Conservation (phyloP, 1,139 yeast genomes). For the Geotrichum fermentans region DNA sequence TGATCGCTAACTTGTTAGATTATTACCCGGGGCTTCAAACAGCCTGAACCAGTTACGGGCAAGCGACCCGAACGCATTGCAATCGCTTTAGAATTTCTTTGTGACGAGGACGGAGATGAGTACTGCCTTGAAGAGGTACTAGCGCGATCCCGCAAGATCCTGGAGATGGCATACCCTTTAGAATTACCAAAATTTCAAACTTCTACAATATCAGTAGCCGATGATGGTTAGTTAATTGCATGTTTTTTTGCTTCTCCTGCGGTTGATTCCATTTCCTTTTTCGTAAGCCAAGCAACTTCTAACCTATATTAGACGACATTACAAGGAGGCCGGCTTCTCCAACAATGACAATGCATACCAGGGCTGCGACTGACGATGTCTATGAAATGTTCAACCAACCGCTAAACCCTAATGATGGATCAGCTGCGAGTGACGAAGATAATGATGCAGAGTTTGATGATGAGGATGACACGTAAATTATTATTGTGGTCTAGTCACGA, state of each 20-base stretch:
- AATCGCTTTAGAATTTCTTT: slow-evolving; percentile 47
- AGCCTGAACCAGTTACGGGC: slow-evolving; percentile 22
- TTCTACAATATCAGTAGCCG: slow-evolving; percentile 28
- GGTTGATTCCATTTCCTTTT: not conserved
- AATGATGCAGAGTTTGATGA: slow-evolving; percentile 1
- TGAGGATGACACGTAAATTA: slow-evolving; percentile 24
- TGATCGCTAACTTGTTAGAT: slow-evolving; percentile 2
- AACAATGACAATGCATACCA: slow-evolving; percentile 72
- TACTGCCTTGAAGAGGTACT: slow-evolving; percentile 60
- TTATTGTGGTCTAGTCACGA: not conserved
- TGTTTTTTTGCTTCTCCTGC: not conserved
- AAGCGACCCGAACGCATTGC: slow-evolving; percentile 62
- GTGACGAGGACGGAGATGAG: slow-evolving; percentile 44
- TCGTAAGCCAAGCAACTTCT: slow-evolving; percentile 18
- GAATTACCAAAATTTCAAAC: slow-evolving; percentile 15
- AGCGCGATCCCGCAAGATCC: slow-evolving; percentile 43
- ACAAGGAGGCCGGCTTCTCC: slow-evolving; percentile 45
- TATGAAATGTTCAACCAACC: slow-evolving; percentile 72
- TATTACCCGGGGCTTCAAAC: not conserved
- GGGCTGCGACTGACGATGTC: slow-evolving; percentile 71
- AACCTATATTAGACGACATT: slow-evolving; percentile 4
- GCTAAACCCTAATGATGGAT: slow-evolving; percentile 30
- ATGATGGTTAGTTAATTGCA: slow-evolving; percentile 18
- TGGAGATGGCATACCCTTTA: slow-evolving; percentile 22
- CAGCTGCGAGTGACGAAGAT: not conserved